These are phyloP conservation scores for Rhizodiscina lignyota DNA, from an alignment of 495 filamentous ascomycete species.

Conservation along the genomic window DNA sequence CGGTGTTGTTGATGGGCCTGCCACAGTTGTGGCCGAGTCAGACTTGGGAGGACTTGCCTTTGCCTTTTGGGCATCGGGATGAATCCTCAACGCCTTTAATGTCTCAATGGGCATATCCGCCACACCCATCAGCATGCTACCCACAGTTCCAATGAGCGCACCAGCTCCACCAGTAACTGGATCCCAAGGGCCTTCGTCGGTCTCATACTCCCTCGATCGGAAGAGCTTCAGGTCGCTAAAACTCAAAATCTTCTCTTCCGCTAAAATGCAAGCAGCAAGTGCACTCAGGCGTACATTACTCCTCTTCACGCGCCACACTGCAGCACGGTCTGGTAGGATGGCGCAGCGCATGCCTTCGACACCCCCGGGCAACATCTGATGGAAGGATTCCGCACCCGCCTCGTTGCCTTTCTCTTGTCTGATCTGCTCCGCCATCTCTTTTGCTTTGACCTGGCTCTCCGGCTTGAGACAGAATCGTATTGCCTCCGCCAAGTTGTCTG, in stretches of 20 bases:
- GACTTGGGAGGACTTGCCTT: constrained; percentile 3
- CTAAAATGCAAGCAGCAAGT: constrained; percentile 21
- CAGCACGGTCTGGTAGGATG: constrained; percentile 15
- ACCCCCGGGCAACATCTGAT: constrained; percentile 22
- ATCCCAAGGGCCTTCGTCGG: constrained; percentile 27
- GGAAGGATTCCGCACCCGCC: constrained; percentile 22
- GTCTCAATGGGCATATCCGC: constrained; percentile 69
- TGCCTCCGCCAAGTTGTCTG: constrained; percentile 24
- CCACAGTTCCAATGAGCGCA: constrained; percentile 57
- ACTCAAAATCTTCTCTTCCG: constrained; percentile 19
- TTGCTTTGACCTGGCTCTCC: constrained; percentile 20
- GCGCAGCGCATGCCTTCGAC: constrained; percentile 22
- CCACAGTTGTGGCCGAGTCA: neutral
- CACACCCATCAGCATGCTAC: constrained; percentile 61
- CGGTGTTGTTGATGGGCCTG: neutral
- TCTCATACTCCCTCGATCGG: constrained; percentile 19
- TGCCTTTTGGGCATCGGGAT: constrained; percentile 21
- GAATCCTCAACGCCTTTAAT: constrained; percentile 32
- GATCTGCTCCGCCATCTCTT: constrained; percentile 21
- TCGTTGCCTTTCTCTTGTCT: constrained; percentile 22
- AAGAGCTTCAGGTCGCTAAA: constrained; percentile 23
- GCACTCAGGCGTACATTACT: constrained; percentile 22
- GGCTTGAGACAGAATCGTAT: constrained; percentile 23
- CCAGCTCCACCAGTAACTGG: constrained; percentile 34
- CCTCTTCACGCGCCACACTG: constrained; percentile 24